These are phyloP conservation scores for Fraxinus floribunda DNA, from an alignment of 305 asterid species.

Conservation along the genomic window DNA sequence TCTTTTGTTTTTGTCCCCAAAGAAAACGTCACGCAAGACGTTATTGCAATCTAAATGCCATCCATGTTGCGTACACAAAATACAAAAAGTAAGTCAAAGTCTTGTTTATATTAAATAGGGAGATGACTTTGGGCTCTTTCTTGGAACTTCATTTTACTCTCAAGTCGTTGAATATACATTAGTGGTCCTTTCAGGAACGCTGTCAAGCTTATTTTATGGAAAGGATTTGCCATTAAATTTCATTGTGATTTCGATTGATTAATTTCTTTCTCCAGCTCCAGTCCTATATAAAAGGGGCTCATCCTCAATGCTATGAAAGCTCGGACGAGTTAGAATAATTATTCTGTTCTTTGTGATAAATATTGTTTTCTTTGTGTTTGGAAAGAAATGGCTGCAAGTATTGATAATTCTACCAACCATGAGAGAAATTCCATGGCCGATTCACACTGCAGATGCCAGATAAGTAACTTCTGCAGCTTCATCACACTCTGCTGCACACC, in stretches of 20 bases:
- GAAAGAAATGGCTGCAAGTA: conserved; percentile 38
- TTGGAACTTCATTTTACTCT: conserved; percentile 16
- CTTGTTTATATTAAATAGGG: not conserved
- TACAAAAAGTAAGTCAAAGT: not conserved
- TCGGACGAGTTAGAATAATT: not conserved
- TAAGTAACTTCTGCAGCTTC: not conserved
- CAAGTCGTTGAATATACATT: conserved; percentile 2
- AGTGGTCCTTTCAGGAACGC: not conserved
- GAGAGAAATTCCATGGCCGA: not conserved
- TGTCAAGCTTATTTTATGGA: not conserved
- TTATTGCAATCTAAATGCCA: conserved; percentile 3
- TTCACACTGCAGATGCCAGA: not conserved
- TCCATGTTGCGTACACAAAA: not conserved
- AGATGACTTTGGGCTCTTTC: not conserved
- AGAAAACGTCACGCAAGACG: conserved; percentile 32
- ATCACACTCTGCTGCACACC: conserved; percentile 11
- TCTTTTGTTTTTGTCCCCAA: not conserved
- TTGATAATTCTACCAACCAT: conserved; percentile 19
- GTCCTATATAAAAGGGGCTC: conserved; percentile 21
- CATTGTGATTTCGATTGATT: not conserved
- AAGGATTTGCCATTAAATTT: conserved; percentile 12
- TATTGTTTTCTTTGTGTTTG: not conserved
- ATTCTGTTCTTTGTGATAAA: not conserved
- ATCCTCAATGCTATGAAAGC: not conserved
- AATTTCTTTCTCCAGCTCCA: not conserved